Percentiles rank a stretch among this genome's conserved stretches.
Conservation (phyloP, 1,284 basidiomycete genomes). For the Austropuccinia psidii region DNA sequence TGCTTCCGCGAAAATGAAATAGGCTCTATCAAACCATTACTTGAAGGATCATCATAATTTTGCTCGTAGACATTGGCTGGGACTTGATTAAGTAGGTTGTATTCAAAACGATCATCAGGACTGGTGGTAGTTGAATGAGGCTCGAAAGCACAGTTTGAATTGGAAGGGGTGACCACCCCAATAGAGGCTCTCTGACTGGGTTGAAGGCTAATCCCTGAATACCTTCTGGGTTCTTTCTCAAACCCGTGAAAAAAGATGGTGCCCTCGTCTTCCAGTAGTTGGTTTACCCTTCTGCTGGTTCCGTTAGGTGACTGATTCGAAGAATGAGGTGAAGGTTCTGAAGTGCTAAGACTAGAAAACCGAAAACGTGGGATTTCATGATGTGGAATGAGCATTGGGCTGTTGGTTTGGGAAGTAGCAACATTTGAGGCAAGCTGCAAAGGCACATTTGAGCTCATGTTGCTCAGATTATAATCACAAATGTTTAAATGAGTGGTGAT, state of each 20-base stretch:
- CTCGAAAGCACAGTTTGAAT: conserved; percentile 1
- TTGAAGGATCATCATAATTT: too few species aligned
- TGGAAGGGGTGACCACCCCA: conserved; percentile 18
- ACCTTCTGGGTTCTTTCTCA: conserved; percentile 20
- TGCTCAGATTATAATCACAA: background rate
- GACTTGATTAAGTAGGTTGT: too few species aligned
- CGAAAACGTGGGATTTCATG: background rate
- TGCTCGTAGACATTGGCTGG: too few species aligned
- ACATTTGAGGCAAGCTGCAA: too few species aligned
- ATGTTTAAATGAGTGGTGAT: conserved; percentile 17
- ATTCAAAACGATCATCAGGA: too few species aligned
- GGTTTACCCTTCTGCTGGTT: background rate
- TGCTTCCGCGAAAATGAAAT: too few species aligned
- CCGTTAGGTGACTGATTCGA: background rate
- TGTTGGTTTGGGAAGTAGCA: background rate
- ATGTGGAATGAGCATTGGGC: background rate
- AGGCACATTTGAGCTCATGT: too few species aligned
- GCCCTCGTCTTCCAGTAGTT: background rate
- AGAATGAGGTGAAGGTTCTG: background rate
- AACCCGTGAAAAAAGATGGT: background rate
- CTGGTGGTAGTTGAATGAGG: too few species aligned
- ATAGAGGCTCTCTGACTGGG: conserved; percentile 31
- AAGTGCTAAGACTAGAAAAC: background rate
- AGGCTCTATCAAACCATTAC: too few species aligned
- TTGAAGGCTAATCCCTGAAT: conserved; percentile 18